Percentiles rank a stretch among this genome's conserved stretches.
Evolutionary conservation across 2,329 filamentous ascomycete genomes (phyloP).

Genomic region (Stachybotrys echinatus): DNA sequence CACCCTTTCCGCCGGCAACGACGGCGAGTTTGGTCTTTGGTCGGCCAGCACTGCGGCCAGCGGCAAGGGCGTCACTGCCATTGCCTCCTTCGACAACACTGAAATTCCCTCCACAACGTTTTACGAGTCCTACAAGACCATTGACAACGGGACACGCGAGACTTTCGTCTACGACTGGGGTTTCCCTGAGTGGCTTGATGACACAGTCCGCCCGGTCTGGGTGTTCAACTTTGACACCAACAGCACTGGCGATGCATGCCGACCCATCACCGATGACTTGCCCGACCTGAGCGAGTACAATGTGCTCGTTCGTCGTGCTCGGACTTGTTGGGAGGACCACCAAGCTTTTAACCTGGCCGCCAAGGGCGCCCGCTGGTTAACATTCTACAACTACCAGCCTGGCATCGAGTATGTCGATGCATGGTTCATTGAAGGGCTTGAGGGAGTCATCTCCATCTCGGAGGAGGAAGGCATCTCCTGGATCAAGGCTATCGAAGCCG

Average conservation of each 20-base stretch:
- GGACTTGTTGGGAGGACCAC: neutral
- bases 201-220: neutral
- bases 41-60: conserved; percentile 23
- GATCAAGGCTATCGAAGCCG: conserved; percentile 30
- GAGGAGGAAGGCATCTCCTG: conserved; percentile 26
- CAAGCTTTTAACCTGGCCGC: conserved; percentile 30
- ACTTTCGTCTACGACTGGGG: neutral
- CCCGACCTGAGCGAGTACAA: conserved; percentile 47
- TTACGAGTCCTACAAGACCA: conserved; percentile 26
- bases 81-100: conserved; percentile 37
- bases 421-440: neutral
- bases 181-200: neutral
- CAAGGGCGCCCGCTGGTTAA: conserved; percentile 46
- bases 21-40: neutral
- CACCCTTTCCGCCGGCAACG: neutral
- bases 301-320: conserved; percentile 43
- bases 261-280: conserved; percentile 34
- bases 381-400: conserved; percentile 43
- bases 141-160: conserved; percentile 12
- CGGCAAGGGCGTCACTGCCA: conserved; percentile 34
- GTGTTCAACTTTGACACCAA: neutral
- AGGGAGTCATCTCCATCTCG: neutral
- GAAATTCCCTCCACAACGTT: conserved; percentile 32
- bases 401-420: neutral
- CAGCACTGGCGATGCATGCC: neutral